phyloP scores from a whole-genome alignment of 805 yeast species.

The Barnettozyma californica region DNA sequence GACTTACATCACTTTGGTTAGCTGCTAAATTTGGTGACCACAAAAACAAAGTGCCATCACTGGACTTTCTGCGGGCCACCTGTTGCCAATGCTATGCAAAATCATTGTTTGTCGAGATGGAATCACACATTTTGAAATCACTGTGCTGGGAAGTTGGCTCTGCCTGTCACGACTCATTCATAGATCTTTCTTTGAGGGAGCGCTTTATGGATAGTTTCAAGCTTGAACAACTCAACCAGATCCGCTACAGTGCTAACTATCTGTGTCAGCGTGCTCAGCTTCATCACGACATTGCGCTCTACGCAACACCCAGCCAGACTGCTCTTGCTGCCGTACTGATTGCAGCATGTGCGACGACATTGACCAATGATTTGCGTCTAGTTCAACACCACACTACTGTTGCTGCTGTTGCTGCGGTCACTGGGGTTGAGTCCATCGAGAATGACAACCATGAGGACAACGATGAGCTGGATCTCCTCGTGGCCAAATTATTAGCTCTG shows the following conservation, averaged over 20 bases:
- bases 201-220: conserved; percentile 21
- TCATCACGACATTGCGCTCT: conserved; percentile 51
- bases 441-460: conserved; percentile 16
- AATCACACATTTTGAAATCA: conserved; percentile 56
- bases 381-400: background rate
- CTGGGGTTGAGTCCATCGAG: background rate
- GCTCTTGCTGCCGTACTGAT: conserved; percentile 48
- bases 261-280: conserved; percentile 64
- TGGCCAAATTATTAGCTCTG: conserved; percentile 18
- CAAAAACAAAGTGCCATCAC: conserved; percentile 55
- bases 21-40: conserved; percentile 74
- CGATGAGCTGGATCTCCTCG: conserved; percentile 16
- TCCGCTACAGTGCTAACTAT: conserved; percentile 53
- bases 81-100: conserved; percentile 55
- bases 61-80: conserved; percentile 46
- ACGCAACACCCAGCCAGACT: conserved; percentile 39
- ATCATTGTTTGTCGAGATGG: conserved; percentile 59
- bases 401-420: background rate
- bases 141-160: conserved; percentile 60
- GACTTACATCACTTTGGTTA: conserved; percentile 85
- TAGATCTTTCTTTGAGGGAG: conserved; percentile 48
- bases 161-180: conserved; percentile 58
- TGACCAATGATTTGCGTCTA: background rate
- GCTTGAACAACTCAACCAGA: conserved; percentile 36
- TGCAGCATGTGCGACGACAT: conserved; percentile 31